A percentile compares a stretch with the other conserved stretches of the same genome.
Conservation (phyloP, 352 stramenopile genomes). For the Phytophthora idaei region DNA sequence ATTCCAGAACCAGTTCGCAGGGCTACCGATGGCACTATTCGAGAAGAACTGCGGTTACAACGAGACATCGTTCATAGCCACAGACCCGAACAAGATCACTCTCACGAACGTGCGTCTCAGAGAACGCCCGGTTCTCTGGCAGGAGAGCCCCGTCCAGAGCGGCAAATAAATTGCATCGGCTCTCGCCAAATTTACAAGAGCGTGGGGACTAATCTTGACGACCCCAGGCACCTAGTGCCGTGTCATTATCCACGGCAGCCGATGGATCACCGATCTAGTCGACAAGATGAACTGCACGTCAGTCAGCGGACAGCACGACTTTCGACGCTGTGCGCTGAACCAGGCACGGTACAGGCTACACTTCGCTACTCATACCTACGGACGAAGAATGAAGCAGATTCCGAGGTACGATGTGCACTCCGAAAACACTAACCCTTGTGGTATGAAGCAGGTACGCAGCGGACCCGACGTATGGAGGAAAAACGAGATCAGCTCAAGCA, state of each 20-base stretch:
- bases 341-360: background rate
- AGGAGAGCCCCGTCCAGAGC: background rate
- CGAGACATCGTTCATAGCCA: background rate
- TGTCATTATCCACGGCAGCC: background rate
- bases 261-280: background rate
- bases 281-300: background rate
- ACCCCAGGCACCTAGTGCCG: background rate
- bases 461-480: too few relatives aligned
- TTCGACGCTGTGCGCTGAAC: background rate
- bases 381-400: background rate
- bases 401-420: background rate
- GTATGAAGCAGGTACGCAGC: background rate
- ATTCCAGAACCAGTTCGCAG: background rate
- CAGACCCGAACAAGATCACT: background rate
- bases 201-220: background rate
- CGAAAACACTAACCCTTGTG: background rate
- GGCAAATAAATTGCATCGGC: background rate
- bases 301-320: background rate
- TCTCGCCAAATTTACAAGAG: background rate
- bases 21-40: background rate
- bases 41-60: background rate
- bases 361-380: background rate
- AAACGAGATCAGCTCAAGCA: too few relatives aligned
- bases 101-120: background rate
- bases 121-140: background rate